Evolutionary conservation across 495 filamentous ascomycete species (phyloP), one percentile per base, ranked within the genome.

Genomic region (Trichocladium antarcticum): DNA sequence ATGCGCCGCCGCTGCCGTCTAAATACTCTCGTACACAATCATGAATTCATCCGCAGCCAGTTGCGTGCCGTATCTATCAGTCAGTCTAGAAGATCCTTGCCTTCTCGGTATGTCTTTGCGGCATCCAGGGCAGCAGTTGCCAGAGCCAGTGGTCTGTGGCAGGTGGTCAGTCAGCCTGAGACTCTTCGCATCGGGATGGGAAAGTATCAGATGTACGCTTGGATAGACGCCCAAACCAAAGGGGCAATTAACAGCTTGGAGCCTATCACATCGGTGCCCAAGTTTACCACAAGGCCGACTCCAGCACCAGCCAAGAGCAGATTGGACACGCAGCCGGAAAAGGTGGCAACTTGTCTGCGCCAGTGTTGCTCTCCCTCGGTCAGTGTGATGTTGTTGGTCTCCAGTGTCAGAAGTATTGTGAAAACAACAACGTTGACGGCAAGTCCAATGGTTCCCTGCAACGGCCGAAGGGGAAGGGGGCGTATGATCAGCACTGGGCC

Each of bases 291-390:
- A 3, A 64, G 57, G 14, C 55, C 52, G 15, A 56, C 38, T 17
- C 58, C 61, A 14, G 54, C 56, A 19, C 51, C 54, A 8, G 56
- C 56, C 36, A 64, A 27, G n/a, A 62, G 39, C 12, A 64, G 31
- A 15, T 64, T 64, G 22, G 53, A 49, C 10, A 56, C 41, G 50
- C 56, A 64, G 37, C 53, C 47, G 29, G 59, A 61, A 27, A 60
- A 47, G 15, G 59, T 61, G 31, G 54, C 47, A 14, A 59, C 36
- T 40, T 61, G 59, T 17, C 53, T 61, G 38, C 61, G 56, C 56
- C 57, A 64, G 37, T 64, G 58, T 24, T 61, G 56, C 48, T 64
- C 56, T 20, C 59, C 61, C 39, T 64, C 59, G 24, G 58, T 62
- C 37, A 64, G 42, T 3, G 36, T 43, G 31, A 56, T 48, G 7